Evolutionary conservation across 106 monocot species (phyloP).

Genomic region (Dendrobium chrysotoxum): DNA sequence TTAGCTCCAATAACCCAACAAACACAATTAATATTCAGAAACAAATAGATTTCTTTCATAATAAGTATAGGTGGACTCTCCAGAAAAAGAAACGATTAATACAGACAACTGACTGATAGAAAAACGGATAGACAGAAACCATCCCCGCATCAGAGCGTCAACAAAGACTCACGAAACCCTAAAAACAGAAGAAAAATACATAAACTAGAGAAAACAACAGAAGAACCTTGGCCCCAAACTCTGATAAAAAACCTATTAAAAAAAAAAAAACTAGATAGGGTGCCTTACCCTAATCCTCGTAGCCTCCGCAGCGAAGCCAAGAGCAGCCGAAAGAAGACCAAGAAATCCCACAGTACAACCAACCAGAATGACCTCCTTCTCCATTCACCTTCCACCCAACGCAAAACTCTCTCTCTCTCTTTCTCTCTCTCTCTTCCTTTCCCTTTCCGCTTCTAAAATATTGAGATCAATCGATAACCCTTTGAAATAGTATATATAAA

Average conservation of each 20-base stretch:
- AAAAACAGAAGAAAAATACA: neutral
- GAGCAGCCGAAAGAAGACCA: neutral
- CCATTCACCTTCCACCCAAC: neutral
- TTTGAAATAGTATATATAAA: too few species aligned
- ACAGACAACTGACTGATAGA: neutral
- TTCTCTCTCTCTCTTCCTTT: neutral
- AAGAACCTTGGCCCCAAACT: too few species aligned
- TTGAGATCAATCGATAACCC: too few species aligned
- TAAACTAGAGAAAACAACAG: neutral
- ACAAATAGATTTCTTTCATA: neutral
- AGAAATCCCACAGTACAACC: neutral
- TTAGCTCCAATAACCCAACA: neutral
- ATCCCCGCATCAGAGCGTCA: neutral
- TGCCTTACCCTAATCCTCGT: neutral
- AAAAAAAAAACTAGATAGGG: neutral
- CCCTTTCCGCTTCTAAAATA: neutral
- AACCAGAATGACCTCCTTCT: neutral
- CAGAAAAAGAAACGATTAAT: neutral
- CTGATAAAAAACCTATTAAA: neutral
- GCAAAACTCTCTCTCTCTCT: neutral
- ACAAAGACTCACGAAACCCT: neutral
- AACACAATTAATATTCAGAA: neutral
- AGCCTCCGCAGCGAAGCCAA: constrained; percentile 1
- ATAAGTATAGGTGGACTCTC: neutral
- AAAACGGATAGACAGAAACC: neutral